Base-by-base conservation (phyloP, 2,329 filamentous ascomycete species). In the Nectriaceae sp. region DNA sequence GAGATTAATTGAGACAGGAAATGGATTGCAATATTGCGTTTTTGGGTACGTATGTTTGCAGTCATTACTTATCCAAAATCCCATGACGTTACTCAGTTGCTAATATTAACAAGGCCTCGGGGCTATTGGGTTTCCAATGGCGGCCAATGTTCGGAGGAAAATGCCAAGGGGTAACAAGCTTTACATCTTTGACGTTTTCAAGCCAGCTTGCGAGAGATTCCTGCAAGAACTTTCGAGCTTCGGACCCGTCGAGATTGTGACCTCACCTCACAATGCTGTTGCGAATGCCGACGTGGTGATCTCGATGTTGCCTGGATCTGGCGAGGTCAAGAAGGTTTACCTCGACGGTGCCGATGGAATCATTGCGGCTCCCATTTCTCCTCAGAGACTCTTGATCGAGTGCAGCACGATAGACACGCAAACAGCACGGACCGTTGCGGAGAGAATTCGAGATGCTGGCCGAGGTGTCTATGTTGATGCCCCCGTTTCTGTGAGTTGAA, bases 341-440 rank as follows among this genome's bases (percentile, higher is more conserved):
- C 45, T 52, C 2, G 13, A 52, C 11, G 3, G 10, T 2, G 21
- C 20, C 3, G 35, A 44, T 18, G 49, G 49, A 11, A 42, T 52
- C 2, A 40, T 52, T 26, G 19, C 49, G 6, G 42, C 45, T 4
- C 5, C 24, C 10, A 42, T 31, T 5, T 31, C 21, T 19, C 20
- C 4, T 2, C 3, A 21, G 2, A 41, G 49, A 19, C 35, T 52
- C 4, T 6, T 48, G 4, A 15, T 52, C 2, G 45, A 52, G n/a
- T 48, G 49, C 38, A 52, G 49, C 37, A 52, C 49, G 0, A 52
- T 52, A 4, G 49, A 52, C 15, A 33, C 36, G 22, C 18, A 41
- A 15, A 48, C 49, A 4, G 45, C 49, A 18, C 31, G 40, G 16
- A 36, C 42, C 21, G 4, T 52, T 5, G 49, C 35, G 2, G 24